Evolutionary conservation across 1,139 yeast species (phyloP).

Genomic region (Scheffersomyces illinoinensis): DNA sequence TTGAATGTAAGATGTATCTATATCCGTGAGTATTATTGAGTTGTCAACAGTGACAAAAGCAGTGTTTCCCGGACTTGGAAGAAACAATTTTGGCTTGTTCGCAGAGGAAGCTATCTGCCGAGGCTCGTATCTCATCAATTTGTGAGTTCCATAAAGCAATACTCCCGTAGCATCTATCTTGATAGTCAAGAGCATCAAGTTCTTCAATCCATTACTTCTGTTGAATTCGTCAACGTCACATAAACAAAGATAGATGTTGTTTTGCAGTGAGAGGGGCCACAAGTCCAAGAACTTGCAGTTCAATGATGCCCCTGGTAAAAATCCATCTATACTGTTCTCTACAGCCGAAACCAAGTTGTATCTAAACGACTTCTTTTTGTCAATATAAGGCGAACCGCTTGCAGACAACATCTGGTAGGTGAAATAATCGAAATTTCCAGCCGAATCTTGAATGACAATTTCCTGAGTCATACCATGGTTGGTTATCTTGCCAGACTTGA

Average conservation of each 20-base stretch:
- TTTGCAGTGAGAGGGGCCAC: conserved; percentile 34
- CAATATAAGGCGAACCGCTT: conserved; percentile 29
- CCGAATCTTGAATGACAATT: conserved; percentile 46
- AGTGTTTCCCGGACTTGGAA: conserved; percentile 63
- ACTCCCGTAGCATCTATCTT: conserved; percentile 55
- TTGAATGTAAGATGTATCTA: conserved; percentile 42
- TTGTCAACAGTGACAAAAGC: conserved; percentile 64
- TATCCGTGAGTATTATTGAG: conserved; percentile 66
- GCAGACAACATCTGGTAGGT: conserved; percentile 35
- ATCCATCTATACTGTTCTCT: conserved; percentile 40
- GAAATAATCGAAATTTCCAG: conserved; percentile 40
- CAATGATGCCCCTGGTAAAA: conserved; percentile 35
- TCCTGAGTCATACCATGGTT: conserved; percentile 51
- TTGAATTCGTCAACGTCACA: conserved; percentile 28
- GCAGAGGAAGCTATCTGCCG: conserved; percentile 25
- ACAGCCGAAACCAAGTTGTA: conserved; percentile 30
- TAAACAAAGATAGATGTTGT: conserved; percentile 51
- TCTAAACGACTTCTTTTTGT: conserved; percentile 26
- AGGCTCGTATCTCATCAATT: conserved; percentile 37
- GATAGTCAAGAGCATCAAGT: conserved; percentile 53
- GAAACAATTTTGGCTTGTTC: conserved; percentile 49
- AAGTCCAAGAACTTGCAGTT: conserved; percentile 54
- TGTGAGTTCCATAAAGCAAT: conserved; percentile 62
- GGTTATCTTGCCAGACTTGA: conserved; percentile 55
- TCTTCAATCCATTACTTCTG: conserved; percentile 16